Percentiles rank a stretch among this genome's conserved stretches.
Conservation (phyloP, 2,329 filamentous ascomycete species). For the Cadophora sp. region DNA sequence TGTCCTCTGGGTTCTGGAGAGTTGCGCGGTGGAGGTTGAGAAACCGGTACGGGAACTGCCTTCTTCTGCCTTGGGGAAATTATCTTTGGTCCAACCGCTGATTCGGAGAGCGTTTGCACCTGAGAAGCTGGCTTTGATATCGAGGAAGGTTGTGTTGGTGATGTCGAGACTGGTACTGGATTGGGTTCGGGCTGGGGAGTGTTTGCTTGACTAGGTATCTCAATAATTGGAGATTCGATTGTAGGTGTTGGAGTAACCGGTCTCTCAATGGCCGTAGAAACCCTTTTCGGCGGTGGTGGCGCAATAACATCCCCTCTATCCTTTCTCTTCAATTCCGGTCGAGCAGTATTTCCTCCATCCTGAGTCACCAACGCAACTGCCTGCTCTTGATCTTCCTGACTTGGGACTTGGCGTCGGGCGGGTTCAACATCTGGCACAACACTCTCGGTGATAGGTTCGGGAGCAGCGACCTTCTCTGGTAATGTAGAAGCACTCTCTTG, state of each 20-base stretch:
- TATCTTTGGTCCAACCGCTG: neutral
- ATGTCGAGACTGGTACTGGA: neutral
- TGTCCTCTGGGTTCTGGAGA: neutral
- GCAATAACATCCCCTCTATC: conserved; percentile 20
- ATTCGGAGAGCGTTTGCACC: neutral
- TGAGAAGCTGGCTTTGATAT: neutral
- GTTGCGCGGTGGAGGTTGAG: neutral
- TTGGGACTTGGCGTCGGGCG: conserved; percentile 42
- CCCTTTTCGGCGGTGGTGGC: conserved; percentile 29
- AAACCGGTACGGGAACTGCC: neutral
- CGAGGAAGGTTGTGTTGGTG: neutral
- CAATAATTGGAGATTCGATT: neutral
- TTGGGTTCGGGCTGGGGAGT: neutral
- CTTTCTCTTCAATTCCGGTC: conserved; percentile 29
- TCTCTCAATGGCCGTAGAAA: conserved; percentile 6
- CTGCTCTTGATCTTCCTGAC: conserved; percentile 12
- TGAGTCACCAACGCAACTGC: conserved; percentile 6
- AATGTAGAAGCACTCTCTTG: conserved; percentile 14
- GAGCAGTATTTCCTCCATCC: conserved; percentile 2
- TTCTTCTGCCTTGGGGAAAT: neutral
- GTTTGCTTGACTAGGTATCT: neutral
- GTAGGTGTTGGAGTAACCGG: neutral
- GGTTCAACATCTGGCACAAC: conserved; percentile 7
- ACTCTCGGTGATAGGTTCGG: neutral
- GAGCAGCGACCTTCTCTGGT: conserved; percentile 8